Evolutionary conservation across 1,284 basidiomycete genomes (phyloP).

Genomic region (Tilletia indica): DNA sequence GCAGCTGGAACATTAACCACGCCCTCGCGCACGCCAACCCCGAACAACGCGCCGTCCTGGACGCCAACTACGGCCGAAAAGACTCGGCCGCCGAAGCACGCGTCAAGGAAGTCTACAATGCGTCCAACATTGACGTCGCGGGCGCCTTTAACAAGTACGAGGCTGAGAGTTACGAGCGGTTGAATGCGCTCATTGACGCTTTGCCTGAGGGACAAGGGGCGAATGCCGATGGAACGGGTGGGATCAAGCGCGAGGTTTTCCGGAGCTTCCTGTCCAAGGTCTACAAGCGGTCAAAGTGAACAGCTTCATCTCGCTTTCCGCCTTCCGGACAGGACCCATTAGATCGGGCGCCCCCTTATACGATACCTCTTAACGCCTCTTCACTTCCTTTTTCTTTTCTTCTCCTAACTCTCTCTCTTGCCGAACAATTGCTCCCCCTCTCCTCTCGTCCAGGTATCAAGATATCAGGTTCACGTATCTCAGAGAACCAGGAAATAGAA

Average conservation of each 20-base stretch:
- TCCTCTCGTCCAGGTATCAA: no score
- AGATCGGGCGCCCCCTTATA: no score
- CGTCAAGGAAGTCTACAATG: constrained; percentile 76
- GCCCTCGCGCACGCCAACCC: constrained; percentile 71
- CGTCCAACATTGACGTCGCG: constrained; percentile 66
- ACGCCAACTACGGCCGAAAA: constrained; percentile 84
- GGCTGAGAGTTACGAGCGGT: constrained; percentile 68
- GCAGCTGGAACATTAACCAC: constrained; percentile 92
- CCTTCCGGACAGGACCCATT: no score
- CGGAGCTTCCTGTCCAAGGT: constrained; percentile 83
- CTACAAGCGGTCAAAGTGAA: constrained; percentile 65
- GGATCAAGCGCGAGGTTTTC: constrained; percentile 78
- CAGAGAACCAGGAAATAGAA: no score
- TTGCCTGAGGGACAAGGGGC: constrained; percentile 42
- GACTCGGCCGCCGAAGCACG: constrained; percentile 65
- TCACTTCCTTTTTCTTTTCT: no score
- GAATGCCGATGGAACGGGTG: constrained; percentile 65
- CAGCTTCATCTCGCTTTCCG: no score
- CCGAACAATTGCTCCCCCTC: no score
- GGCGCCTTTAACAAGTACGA: constrained; percentile 75
- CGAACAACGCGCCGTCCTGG: constrained; percentile 64
- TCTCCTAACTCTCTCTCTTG: no score
- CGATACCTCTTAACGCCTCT: no score
- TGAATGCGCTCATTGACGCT: constrained; percentile 58
- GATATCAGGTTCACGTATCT: no score